Evolutionary conservation across 495 filamentous ascomycete genomes (phyloP), one percentile per base, ranked within the genome.

Genomic region (Podospora anserina): DNA sequence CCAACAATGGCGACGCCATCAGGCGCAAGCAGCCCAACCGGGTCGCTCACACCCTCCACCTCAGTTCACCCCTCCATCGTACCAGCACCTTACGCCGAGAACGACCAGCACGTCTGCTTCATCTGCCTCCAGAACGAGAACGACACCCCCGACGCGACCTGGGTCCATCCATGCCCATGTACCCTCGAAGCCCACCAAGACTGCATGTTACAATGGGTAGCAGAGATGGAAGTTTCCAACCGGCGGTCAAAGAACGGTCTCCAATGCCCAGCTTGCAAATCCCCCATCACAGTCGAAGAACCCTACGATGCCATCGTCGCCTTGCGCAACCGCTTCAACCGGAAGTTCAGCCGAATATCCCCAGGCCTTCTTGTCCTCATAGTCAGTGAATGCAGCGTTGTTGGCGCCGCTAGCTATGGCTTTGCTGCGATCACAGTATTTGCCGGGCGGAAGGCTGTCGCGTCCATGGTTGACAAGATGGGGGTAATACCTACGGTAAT

Each of bases 191-290:
- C 94, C 2, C 95, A 99, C 78, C 92, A 97, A 77, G 86, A 87
- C 27, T 99, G 95, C 76, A 83, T 99, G 55, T 84, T 97, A 30
- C 89, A 91, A 75, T 99, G 93, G 92, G 87, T 98, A 7, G 90
- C 91, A 20, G 92, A 96, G 70, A 82, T 91, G 57, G 92, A 99
- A 77, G 61, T 69, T 2, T 49, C 66, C 1, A 5, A 83, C 82
- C 39, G 84, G 85, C 28, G 79, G 83, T 68, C 85, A 81, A 76
- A 85, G 20, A 82, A 82, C 66, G 89, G 87, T 66, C 87, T 97
- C 71, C 77, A 84, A 63, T 99, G 95, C 76, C 93, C 94, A 6
- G 90, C 94, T 70, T 99, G 95, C 85, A 94, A 95, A 75, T 84
- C 87, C 1, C 87, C 89, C 68, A 95, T 98, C 69, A 78, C 83